Base-by-base conservation (phyloP, 345 rosid species). In the Eutrema yunnanense region DNA sequence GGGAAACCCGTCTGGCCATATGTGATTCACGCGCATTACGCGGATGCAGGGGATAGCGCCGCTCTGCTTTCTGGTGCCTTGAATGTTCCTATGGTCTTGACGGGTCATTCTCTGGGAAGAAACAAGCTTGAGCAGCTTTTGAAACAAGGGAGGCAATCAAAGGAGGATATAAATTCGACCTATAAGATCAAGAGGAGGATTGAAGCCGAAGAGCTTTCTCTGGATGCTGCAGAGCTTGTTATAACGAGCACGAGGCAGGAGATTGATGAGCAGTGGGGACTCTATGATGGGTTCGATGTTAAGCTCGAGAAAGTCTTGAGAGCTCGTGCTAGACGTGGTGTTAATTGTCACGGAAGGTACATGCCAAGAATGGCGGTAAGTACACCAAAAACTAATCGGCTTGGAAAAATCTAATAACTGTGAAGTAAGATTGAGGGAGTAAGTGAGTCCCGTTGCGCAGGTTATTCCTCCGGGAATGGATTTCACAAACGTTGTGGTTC, bases 401-500 rank as follows among this genome's bases (percentile, higher is more conserved):
- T 37, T 10, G 30, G 19, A 50, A 41, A 59, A 5, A 13, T 1
- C 34, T 38, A 33, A 22, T 41, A 47, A 32, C 22, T 72, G 9
- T 67, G 12, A 52, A 51, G 60, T 74, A 14, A 41, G 53, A 52
- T 9, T 43, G 40, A 42, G 12, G 16, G 14, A 73, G 3, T 65
- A 16, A 11, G 26, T 40, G 67, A 67, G 49, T 54, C 36, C 6
- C 2, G 22, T 57, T 63, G 14, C 11, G 29, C 75, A 94, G 97
- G 98, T 95, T 49, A 89, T 95, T 82, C 93, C 99, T 49, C 99
- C 99, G 57, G 99, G 99, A 62, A 91, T 95, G 99, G 99, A 95
- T 85, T 91, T 92, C 77, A 89, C 97, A 78, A 91, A 80, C 64
- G 99, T 91, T 63, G 89, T 79, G 78, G 86, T 78, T 82, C 99